Base-by-base conservation (phyloP, 1,139 yeast genomes). In the Yamadazyma diospyri region DNA sequence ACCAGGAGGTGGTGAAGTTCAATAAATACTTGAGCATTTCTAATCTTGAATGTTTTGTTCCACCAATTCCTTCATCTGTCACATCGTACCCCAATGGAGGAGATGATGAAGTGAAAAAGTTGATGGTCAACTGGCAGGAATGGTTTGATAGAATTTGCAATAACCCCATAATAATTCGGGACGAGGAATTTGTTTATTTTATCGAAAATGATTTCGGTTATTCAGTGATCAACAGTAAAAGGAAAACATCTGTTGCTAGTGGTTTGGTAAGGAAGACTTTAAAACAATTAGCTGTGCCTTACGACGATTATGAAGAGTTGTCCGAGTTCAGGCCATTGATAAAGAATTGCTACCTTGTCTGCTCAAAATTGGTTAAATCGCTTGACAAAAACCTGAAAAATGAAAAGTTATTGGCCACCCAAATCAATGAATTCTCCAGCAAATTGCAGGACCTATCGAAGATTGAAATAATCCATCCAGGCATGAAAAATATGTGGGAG, bases 21-120 rank as follows among this genome's bases (percentile, higher is more conserved):
- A 86, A 85, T 60, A 80, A 78, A 47, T 92, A 83, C 52, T 65
- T 89, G 44, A 76, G 79, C 38, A 77, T 81, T 15, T 84, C 94
- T 25, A 83, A 87, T 47, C 80, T 94, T 21, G 98, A 92, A 56
- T 89, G 94, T 40, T 88, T 92, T 59, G 92, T 94, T 4, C 97
- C 98, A 0, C 80, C 94, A 2, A 64, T 92, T 24, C 97, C 97
- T 0, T 66, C 71, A 25, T 67, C 92, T 1, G 68, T 64, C 5
- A 83, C 95, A 0, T 73, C 92, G 11, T 89, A 80, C 48, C 95
- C 95, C 5, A 64, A 78, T 10, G 87, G 86, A 34, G 86, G 92
- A 18, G 87, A 84, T 28, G 97, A 89, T 42, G 95, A 87, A 48
- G 72, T 68, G 36, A 66, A 69, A 34, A 76, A 77, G 36, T 67